Evolutionary conservation across 2,329 filamentous ascomycete genomes (phyloP), one percentile per base, ranked within the genome.

Genomic region (Epicoccum sorghinum): DNA sequence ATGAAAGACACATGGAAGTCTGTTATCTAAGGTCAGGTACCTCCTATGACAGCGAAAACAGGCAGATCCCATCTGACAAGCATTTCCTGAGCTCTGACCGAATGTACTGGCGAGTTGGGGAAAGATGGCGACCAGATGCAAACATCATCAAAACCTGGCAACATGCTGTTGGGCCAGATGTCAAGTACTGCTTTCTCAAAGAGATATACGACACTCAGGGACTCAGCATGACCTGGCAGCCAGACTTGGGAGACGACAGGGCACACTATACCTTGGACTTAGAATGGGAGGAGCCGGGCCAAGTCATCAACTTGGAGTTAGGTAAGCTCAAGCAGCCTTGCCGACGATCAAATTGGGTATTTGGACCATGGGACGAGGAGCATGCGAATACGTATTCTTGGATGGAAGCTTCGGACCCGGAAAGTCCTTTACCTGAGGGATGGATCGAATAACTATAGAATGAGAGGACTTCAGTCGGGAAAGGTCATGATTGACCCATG

Each of bases 101-200:
- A 9, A 40, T 40, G 14, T 47, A 47, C 18, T 39, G 45, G 45
- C 45, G 44, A 13, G 44, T 47, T 2, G 45, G 45, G 3, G 12
- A 47, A 4, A 39, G 36, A 33, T 47, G 45, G 45, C 27, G 36
- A 10, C 36, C 45, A 23, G 27, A 32, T 10, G 4, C 14, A 10
- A 8, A 4, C 5, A 29, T 33, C 13, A 12, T 47, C 1, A 14
- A 39, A 3, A 25, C 36, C 1, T 40, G 45, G 36, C 45, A 27
- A 10, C 7, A 7, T 1, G 18, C 36, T 14, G 25, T 40, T 8
- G 36, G 36, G 2, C 3, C 18, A 3, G 27, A 24, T 13, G 45
- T 39, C 14, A 39, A 25, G 1, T 40, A 40, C 27, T 40, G 45
- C 18, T 47, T 47, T n/a, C 5, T 47, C 7, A 33, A 25, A n/a